These are phyloP conservation scores for Paraleonurus japonicus DNA, from an alignment of 257 asterid genomes.

Conservation along the genomic window DNA sequence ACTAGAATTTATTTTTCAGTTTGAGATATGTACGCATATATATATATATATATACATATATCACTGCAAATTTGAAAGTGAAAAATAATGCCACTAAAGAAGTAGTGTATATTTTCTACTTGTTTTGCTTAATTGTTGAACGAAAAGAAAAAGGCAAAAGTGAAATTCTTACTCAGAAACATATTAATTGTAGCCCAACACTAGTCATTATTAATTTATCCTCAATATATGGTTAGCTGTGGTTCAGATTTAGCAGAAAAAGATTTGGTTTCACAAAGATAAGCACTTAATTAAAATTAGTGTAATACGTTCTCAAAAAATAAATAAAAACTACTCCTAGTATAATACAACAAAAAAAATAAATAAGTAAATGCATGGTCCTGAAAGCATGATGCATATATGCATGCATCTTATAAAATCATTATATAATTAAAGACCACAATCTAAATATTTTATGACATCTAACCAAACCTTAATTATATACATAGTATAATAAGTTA, in stretches of 20 bases:
- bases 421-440: no score
- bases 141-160: background rate
- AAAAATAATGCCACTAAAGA: no score
- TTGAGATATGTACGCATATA: no score
- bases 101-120: no score
- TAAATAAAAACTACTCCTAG: no score
- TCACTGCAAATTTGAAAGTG: no score
- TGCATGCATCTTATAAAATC: background rate
- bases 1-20: no score
- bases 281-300: no score
- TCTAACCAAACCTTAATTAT: background rate
- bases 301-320: no score
- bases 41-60: no score
- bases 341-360: background rate
- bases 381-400: background rate
- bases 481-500: background rate
- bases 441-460: background rate
- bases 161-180: background rate
- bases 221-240: conserved; percentile 4
- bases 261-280: no score
- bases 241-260: background rate
- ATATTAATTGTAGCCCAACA: conserved; percentile 4
- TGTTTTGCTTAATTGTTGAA: no score
- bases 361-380: background rate
- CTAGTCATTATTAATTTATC: conserved; percentile 15